Percentiles rank a stretch among this genome's conserved stretches.
Evolutionary conservation across 768 basidiomycete species (phyloP).

Genomic region (Heimioporus sp.): DNA sequence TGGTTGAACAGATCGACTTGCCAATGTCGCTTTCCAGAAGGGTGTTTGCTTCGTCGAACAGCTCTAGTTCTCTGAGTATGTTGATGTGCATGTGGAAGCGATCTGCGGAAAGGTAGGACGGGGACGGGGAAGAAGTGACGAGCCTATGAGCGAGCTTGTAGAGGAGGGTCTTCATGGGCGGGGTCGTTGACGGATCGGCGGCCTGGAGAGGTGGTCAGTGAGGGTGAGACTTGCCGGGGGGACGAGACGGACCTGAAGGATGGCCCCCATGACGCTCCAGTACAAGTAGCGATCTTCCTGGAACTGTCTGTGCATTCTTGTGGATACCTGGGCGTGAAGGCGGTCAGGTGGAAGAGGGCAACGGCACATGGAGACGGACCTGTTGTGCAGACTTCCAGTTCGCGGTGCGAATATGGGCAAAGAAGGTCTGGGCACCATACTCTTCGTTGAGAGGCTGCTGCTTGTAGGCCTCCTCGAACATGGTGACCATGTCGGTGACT

Average conservation of each 20-base stretch:
- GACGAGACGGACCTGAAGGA: slow-evolving; percentile 60
- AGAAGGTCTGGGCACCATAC: slow-evolving; percentile 79
- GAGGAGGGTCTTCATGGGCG: slow-evolving; percentile 62
- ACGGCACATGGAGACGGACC: slow-evolving; percentile 37
- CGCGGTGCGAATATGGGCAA: slow-evolving; percentile 74
- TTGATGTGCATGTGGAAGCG: slow-evolving; percentile 75
- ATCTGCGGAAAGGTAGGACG: slow-evolving; percentile 65
- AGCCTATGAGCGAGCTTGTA: slow-evolving; percentile 78
- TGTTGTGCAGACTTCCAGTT: slow-evolving; percentile 89
- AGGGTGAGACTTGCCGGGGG: slow-evolving; percentile 5
- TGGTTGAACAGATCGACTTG: slow-evolving; percentile 63
- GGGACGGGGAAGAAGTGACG: slow-evolving; percentile 58
- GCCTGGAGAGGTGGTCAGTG: slow-evolving; percentile 49
- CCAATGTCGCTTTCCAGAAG: slow-evolving; percentile 70
- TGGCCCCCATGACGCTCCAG: slow-evolving; percentile 78
- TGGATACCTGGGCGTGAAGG: slow-evolving; percentile 54
- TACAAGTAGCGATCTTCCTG: slow-evolving; percentile 79
- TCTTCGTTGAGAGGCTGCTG: slow-evolving; percentile 81
- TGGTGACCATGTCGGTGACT: slow-evolving; percentile 78
- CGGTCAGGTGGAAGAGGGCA: slow-evolving; percentile 2
- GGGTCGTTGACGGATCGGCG: slow-evolving; percentile 60
- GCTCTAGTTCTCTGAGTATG: slow-evolving; percentile 65
- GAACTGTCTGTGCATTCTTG: slow-evolving; percentile 81
- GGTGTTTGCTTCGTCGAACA: slow-evolving; percentile 68
- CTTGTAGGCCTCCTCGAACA: slow-evolving; percentile 87